Evolutionary conservation across 805 yeast genomes (phyloP), one percentile per base, ranked within the genome.

Genomic region (Ogataea angusta): DNA sequence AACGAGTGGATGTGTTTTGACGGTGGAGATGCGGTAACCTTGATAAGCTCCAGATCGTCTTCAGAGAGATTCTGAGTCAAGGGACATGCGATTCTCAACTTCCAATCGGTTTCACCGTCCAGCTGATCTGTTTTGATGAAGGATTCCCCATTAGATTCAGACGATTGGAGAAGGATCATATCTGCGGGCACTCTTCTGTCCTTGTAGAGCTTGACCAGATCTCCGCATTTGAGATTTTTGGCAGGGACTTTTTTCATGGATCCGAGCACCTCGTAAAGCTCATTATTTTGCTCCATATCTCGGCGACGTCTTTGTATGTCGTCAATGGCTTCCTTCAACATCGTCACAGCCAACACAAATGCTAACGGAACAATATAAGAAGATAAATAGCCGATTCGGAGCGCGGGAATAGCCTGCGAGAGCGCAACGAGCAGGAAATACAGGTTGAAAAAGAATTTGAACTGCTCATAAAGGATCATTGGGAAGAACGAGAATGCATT

Each of bases 91-190:
- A 86, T 66, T 53, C 99, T 71, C 40, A 93, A 69, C 61, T 93
- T 93, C 99, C 99, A 93, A 66, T 93, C 99, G 5, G 99, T 93
- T 63, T 93, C 99, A 58, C 99, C 99, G 63, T 93, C 99, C 36
- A 93, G 70, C 65, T 93, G 99, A 67, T 93, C 99, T 0, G 99
- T 93, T 54, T 95, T 85, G 49, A 93, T 86, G 55, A 95, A 93
- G 2, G 90, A 75, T 57, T 93, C 99, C 6, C 96, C 97, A 3
- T 75, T 71, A 3, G 68, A 63, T 57, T 87, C 96, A 42, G 88
- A 80, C 1, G 96, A 82, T 57, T 87, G 95, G 31, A 93, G 65
- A 19, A 93, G 63, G 6, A 93, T 68, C 79, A 89, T 73, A 62
- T 93, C 99, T 0, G 99, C 98, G 0, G 99, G 99, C 2, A 93